Evolutionary conservation across 139 green algal species (phyloP).

Genomic region (Tetraselmis striata): DNA sequence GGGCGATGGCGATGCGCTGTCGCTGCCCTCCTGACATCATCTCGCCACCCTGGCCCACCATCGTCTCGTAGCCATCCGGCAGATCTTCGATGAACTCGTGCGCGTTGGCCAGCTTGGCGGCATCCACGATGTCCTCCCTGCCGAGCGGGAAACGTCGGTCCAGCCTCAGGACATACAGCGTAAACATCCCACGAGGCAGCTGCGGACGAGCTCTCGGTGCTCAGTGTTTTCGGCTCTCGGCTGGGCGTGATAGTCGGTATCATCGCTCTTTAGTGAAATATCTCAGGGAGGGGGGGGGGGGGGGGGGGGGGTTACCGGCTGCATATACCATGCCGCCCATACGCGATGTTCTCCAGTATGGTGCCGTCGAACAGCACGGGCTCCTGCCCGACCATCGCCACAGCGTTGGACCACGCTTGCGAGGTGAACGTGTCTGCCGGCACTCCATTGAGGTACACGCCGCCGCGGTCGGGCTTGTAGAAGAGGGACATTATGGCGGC

Average conservation of each 20-base stretch:
- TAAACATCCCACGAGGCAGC: too few relatives aligned
- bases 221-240: too few relatives aligned
- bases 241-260: too few relatives aligned
- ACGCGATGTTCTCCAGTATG: conserved; percentile 84
- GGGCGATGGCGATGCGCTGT: conserved; percentile 72
- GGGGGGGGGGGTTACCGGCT: too few relatives aligned
- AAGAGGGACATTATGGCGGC: conserved; percentile 65
- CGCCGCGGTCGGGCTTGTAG: conserved; percentile 28
- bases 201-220: too few relatives aligned
- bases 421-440: conserved; percentile 41
- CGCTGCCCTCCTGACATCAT: conserved; percentile 65
- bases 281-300: too few relatives aligned
- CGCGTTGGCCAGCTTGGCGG: conserved; percentile 54
- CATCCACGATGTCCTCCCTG: conserved; percentile 36
- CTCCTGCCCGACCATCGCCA: conserved; percentile 74
- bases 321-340: conserved; percentile 39
- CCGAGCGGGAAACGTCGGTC: too few relatives aligned
- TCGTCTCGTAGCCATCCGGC: conserved; percentile 54
- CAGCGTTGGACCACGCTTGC: conserved; percentile 54
- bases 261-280: too few relatives aligned
- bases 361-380: conserved; percentile 76
- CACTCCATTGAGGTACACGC: neutral
- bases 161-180: too few relatives aligned
- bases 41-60: conserved; percentile 47
- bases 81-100: conserved; percentile 64